phyloP scores from a whole-genome alignment of 1,284 basidiomycete species.

The Abortiporus biennis region DNA sequence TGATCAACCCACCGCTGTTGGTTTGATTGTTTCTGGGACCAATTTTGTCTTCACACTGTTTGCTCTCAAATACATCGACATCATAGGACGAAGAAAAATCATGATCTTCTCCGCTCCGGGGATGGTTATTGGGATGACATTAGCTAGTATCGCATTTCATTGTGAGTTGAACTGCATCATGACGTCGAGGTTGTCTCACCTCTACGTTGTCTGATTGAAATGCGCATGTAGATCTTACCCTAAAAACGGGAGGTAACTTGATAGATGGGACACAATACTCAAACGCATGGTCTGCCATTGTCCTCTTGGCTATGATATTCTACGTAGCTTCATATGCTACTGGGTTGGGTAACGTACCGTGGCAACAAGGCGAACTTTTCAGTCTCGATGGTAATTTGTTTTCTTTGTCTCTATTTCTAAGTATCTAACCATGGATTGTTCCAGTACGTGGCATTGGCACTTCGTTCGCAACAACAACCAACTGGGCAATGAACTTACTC shows the following conservation, averaged over 20 bases:
- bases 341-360: conserved; percentile 75
- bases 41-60: conserved; percentile 82
- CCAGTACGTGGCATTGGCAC: conserved; percentile 77
- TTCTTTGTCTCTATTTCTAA: background rate
- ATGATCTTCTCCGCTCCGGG: conserved; percentile 76
- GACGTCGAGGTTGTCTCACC: too few species aligned
- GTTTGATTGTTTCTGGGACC: conserved; percentile 72
- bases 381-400: conserved; percentile 51
- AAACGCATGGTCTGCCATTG: conserved; percentile 56
- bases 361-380: conserved; percentile 86
- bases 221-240: conserved; percentile 64
- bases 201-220: conserved; percentile 1
- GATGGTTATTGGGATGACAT: conserved; percentile 67
- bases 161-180: conserved; percentile 46
- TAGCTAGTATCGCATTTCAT: conserved; percentile 73
- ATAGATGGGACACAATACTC: conserved; percentile 62
- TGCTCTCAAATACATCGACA: conserved; percentile 79
- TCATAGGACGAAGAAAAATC: conserved; percentile 69
- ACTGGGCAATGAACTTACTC: conserved; percentile 78
- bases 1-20: conserved; percentile 74
- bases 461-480: conserved; percentile 73
- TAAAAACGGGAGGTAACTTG: conserved; percentile 59
- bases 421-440: conserved; percentile 1
- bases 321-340: conserved; percentile 82
- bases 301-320: conserved; percentile 75